Conservation (phyloP, 805 yeast species). For the Candida corydali region DNA sequence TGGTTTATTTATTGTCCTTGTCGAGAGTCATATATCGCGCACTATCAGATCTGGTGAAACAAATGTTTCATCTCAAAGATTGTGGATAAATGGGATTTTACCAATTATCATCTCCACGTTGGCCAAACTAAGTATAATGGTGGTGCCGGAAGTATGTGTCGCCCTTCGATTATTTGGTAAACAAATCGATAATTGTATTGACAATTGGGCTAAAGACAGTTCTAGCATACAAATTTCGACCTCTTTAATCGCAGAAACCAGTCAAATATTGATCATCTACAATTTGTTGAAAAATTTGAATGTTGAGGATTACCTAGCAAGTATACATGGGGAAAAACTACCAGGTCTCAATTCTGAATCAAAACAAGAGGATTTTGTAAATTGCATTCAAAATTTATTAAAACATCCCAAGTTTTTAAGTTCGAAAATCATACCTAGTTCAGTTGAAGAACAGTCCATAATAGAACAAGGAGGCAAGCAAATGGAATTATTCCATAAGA, state of each 20-base stretch:
- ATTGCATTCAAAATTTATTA: conserved; percentile 63
- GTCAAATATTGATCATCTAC: conserved; percentile 62
- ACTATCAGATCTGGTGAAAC: conserved; percentile 64
- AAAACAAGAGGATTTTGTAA: conserved; percentile 56
- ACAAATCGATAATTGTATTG: conserved; percentile 62
- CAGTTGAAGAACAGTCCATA: conserved; percentile 59
- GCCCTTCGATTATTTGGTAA: conserved; percentile 59
- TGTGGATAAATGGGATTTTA: conserved; percentile 86
- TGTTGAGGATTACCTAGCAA: conserved; percentile 42
- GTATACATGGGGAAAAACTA: conserved; percentile 19
- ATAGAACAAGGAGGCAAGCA: conserved; percentile 43
- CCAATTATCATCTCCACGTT: conserved; percentile 61
- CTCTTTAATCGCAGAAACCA: conserved; percentile 36
- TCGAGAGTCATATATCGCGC: conserved; percentile 70
- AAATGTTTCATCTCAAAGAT: conserved; percentile 45
- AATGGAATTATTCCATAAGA: conserved; percentile 21
- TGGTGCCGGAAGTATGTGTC: conserved; percentile 60
- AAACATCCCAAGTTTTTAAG: conserved; percentile 84
- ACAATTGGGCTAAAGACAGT: conserved; percentile 64
- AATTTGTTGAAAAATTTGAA: conserved; percentile 52
- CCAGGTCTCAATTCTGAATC: conserved; percentile 61
- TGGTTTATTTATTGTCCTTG: conserved; percentile 62
- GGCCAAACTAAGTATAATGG: conserved; percentile 57
- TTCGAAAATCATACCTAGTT: conserved; percentile 60
- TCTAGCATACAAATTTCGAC: conserved; percentile 35